These are phyloP conservation scores for Leccinum disarticulatum DNA, from an alignment of 768 basidiomycete genomes.

Conservation along the genomic window DNA sequence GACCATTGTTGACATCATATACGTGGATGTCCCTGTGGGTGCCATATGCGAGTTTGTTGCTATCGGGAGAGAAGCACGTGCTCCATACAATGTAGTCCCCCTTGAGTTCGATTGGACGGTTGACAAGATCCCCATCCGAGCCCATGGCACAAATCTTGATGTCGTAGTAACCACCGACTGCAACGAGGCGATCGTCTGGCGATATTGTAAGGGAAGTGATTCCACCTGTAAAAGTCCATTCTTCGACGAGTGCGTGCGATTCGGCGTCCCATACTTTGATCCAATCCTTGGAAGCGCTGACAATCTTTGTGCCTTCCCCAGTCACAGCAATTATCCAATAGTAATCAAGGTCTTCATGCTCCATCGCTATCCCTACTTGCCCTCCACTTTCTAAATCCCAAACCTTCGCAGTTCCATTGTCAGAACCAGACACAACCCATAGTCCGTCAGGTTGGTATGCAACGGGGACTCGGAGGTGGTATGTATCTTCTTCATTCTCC, in stretches of 20 bases:
- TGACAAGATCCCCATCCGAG: too few species aligned
- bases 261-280: not conserved
- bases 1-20: too few species aligned
- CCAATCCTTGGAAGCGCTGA: not conserved
- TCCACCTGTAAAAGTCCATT: not conserved
- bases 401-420: not conserved
- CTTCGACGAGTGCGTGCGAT: not conserved
- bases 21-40: too few species aligned
- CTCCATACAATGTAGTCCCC: too few species aligned
- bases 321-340: not conserved
- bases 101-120: too few species aligned
- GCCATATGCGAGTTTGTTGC: too few species aligned
- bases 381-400: not conserved
- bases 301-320: not conserved
- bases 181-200: not conserved
- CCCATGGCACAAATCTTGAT: too few species aligned
- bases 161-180: too few species aligned
- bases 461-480: too few species aligned
- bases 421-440: not conserved
- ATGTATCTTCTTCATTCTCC: too few species aligned
- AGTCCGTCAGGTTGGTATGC: not conserved
- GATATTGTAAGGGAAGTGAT: not conserved
- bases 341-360: not conserved
- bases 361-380: not conserved
- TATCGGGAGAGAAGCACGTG: too few species aligned